These are phyloP conservation scores for Termitomyces sp. DNA, from an alignment of 768 basidiomycete genomes.

Conservation along the genomic window DNA sequence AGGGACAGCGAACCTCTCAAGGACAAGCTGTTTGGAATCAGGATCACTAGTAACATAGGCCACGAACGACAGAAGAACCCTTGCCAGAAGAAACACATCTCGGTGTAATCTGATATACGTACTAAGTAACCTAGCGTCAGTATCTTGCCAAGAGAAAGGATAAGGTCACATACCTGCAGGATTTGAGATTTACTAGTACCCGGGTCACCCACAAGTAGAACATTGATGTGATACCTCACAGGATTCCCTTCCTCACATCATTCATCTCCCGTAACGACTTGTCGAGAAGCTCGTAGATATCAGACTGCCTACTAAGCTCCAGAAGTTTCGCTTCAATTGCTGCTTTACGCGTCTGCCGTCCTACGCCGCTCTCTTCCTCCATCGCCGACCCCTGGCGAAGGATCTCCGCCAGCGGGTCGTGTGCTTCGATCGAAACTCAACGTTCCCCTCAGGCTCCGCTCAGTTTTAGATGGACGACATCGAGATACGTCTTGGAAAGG, in stretches of 20 bases:
- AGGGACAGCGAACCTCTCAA: conserved; percentile 74
- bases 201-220: conserved; percentile 95
- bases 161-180: conserved; percentile 56
- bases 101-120: conserved; percentile 98
- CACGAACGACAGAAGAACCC: conserved; percentile 94
- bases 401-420: conserved; percentile 63
- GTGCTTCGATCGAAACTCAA: conserved; percentile 82
- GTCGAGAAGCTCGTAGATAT: conserved; percentile 84
- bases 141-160: neutral
- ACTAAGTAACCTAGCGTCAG: conserved; percentile 41
- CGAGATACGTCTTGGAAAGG: conserved; percentile 96
- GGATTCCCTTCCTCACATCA: conserved; percentile 97
- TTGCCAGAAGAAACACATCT: conserved; percentile 98
- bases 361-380: conserved; percentile 50
- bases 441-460: conserved; percentile 63
- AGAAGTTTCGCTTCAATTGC: conserved; percentile 79
- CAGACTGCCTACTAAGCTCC: conserved; percentile 67
- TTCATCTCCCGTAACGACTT: conserved; percentile 95
- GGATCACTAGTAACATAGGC: conserved; percentile 98
- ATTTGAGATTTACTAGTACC: conserved; percentile 98
- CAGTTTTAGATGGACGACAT: conserved; percentile 88
- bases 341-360: conserved; percentile 45
- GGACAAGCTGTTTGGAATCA: conserved; percentile 95
- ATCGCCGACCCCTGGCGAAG: conserved; percentile 66
- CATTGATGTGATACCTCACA: conserved; percentile 94